Percentiles rank a stretch among this genome's conserved stretches.
Evolutionary conservation across 768 basidiomycete genomes (phyloP).

Genomic region (Pisolithus albus): DNA sequence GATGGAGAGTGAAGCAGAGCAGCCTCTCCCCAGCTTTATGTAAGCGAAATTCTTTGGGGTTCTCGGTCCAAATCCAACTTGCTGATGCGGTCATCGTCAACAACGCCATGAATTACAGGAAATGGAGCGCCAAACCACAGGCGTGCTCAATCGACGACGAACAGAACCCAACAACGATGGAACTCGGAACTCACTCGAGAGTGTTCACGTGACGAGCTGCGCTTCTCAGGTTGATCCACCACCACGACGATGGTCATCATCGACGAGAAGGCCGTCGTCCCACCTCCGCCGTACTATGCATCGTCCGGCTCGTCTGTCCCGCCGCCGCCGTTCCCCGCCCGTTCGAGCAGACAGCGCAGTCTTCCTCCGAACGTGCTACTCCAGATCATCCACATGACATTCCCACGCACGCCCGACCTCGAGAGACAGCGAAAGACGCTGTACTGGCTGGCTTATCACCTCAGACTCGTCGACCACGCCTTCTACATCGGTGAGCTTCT

Average conservation of each 20-base stretch:
- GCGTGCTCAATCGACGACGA: too few species aligned
- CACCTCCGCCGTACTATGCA: slow-evolving; percentile 32
- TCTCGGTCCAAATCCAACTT: too few species aligned
- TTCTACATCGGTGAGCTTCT: slow-evolving; percentile 53
- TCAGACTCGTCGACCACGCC: slow-evolving; percentile 59
- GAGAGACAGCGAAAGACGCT: slow-evolving; percentile 60
- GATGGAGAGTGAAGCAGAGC: too few species aligned
- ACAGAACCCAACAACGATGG: too few species aligned
- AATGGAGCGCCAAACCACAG: too few species aligned
- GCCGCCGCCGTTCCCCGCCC: slow-evolving; percentile 33
- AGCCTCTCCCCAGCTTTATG: too few species aligned
- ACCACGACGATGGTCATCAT: slow-evolving; percentile 34
- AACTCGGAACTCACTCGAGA: too few species aligned
- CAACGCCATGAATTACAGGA: too few species aligned
- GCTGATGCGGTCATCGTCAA: too few species aligned
- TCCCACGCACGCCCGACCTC: slow-evolving; percentile 42
- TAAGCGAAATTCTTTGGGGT: too few species aligned
- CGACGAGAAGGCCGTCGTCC: slow-evolving; percentile 36
- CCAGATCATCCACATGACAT: slow-evolving; percentile 59
- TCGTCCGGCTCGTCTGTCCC: slow-evolving; percentile 18
- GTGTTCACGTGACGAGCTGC: too few species aligned
- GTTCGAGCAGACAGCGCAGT: slow-evolving; percentile 4
- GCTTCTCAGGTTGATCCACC: too few species aligned
- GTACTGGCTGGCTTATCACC: slow-evolving; percentile 58
- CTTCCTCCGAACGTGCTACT: slow-evolving; percentile 60